A percentile compares a stretch with the other conserved stretches of the same genome.
Conservation (phyloP, 2,329 filamentous ascomycete genomes). For the Drechslerella coelobrocha region DNA sequence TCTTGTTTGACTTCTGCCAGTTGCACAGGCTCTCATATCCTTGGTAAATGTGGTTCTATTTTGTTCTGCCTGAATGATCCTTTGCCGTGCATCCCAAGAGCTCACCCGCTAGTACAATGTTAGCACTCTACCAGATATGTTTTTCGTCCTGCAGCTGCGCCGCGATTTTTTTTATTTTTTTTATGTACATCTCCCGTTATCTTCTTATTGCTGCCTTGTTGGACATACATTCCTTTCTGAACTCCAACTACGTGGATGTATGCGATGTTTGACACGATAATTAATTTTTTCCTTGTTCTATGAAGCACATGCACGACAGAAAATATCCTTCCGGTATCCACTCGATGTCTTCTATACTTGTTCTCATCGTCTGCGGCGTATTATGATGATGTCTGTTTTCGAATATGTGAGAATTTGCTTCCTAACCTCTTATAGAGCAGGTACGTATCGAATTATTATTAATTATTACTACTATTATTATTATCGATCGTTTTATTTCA, state of each 20-base stretch:
- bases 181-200: not conserved
- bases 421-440: not conserved
- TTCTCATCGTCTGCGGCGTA: constrained; percentile 9
- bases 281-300: constrained; percentile 12
- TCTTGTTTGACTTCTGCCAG: not conserved
- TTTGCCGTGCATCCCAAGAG: constrained; percentile 11
- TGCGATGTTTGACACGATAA: constrained; percentile 30
- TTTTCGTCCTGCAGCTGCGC: constrained; percentile 12
- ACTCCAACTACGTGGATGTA: constrained; percentile 8
- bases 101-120: not conserved
- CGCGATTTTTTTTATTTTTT: not conserved
- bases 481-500: no score
- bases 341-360: constrained; percentile 6
- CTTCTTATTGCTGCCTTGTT: constrained; percentile 18
- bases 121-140: not conserved
- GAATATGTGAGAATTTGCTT: not conserved
- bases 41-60: not conserved
- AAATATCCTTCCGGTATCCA: not conserved
- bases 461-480: no score
- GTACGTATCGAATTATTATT: no score
- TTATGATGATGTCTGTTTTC: not conserved
- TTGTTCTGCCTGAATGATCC: constrained; percentile 12
- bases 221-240: constrained; percentile 29
- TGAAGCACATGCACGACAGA: constrained; percentile 13
- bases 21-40: not conserved